Percentiles rank a stretch among this genome's conserved stretches.
These are phyloP conservation scores for Pythium guiyangense DNA, from an alignment of 352 stramenopile species.

Conservation along the genomic window DNA sequence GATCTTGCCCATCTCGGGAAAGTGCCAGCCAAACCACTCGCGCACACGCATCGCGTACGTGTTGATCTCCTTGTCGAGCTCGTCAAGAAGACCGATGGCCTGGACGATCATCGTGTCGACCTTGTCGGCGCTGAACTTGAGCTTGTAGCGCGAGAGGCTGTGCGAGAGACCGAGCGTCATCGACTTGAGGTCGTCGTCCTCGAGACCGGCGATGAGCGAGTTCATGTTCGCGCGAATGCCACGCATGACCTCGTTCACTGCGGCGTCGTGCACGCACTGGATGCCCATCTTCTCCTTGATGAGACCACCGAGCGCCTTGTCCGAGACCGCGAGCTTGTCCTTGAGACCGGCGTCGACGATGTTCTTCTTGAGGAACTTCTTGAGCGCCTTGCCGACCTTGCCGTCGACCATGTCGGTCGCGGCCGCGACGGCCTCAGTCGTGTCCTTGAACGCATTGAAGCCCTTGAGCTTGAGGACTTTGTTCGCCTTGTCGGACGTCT, in stretches of 20 bases:
- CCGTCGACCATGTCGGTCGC: constrained; percentile 97
- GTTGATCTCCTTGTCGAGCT: constrained; percentile 99
- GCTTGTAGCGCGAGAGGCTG: constrained; percentile 98
- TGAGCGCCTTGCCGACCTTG: constrained; percentile 96
- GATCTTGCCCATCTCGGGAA: constrained; percentile 97
- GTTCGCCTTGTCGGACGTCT: constrained; percentile 86
- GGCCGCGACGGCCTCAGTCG: constrained; percentile 96
- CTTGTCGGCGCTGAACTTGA: constrained; percentile 99
- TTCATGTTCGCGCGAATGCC: constrained; percentile 97
- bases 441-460: constrained; percentile 99
- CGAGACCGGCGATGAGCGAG: constrained; percentile 88
- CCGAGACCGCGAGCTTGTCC: constrained; percentile 96
- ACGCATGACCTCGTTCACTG: constrained; percentile 95
- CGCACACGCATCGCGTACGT: constrained; percentile 99
- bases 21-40: constrained; percentile 99
- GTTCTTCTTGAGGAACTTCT: constrained; percentile 99
- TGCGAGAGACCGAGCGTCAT: constrained; percentile 99
- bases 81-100: constrained; percentile 98
- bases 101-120: constrained; percentile 99
- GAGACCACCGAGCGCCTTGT: constrained; percentile 93
- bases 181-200: constrained; percentile 90
- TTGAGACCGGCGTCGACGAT: constrained; percentile 91
- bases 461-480: constrained; percentile 94
- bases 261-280: constrained; percentile 87
- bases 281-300: constrained; percentile 99